Evolutionary conservation across 768 basidiomycete species (phyloP), one percentile per base, ranked within the genome.

Genomic region (Crucibulum laeve): DNA sequence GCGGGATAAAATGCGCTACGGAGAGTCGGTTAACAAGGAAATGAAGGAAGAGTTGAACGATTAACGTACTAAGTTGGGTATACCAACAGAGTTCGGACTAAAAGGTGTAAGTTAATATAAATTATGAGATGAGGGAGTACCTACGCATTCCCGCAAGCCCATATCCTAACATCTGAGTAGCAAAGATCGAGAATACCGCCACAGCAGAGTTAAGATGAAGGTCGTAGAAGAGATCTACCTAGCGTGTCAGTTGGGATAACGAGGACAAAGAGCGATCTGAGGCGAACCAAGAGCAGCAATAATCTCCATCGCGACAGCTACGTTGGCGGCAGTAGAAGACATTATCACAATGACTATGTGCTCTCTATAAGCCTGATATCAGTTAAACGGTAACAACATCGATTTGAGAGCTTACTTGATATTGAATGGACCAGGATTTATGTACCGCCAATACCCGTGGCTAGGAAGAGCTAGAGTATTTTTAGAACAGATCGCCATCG

Each of bases 381-480:
- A 28, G 22, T 32, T 21, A 11, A 37, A 26, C 18, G 8, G n/a
- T n/a, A 17, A 23, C 17, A 17, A 8, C 39, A 2, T 19, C 24
- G n/a, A 22, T 17, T 22, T 30, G 8, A n/a, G n/a, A 19, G 32
- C 57, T 35, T 24, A 69, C 72, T 77, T 77, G 57, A 78, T 73
- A 52, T 78, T 79, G 62, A 79, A 79, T 5, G 77, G 76, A 0
- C 77, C 76, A 10, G 77, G 77, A 48, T 79, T 79, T 3, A 79
- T 53, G 53, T 69, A 73, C 4, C 63, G 55, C 69, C 71, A 78
- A 24, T 52, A 57, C 6, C 76, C 74, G 22, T 54, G 51, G 33
- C 60, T 60, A n/a, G 76, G 76, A 7, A 76, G 54, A 7, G 70
- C 35, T 17, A n/a, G n/a, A n/a, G n/a, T n/a, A n/a, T n/a, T n/a